Evolutionary conservation across 106 monocot species (phyloP), one percentile per base, ranked within the genome.

Genomic region (Platanthera guangdongensis): DNA sequence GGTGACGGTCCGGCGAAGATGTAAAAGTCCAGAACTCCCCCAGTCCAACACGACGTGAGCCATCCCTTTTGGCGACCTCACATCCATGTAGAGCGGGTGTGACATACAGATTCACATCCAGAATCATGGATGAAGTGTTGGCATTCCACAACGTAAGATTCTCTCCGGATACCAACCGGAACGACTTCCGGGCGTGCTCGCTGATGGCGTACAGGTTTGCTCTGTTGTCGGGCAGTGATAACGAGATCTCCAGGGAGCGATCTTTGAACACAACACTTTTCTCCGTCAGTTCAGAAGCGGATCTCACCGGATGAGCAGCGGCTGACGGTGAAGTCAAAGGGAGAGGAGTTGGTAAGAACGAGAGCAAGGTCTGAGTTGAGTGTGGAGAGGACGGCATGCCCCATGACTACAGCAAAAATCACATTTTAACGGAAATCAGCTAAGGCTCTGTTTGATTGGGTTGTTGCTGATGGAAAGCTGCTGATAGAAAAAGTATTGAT

Each of bases 121-220:
- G n/a, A 18, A 39, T 48, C 39, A 32, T 6, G 7, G 87, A 75
- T 0, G 12, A 52, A 7, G 86, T 86, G 73, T 86, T 87, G 6
- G 87, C 71, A 39, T 85, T 90, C 93, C 90, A 93, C 54, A 93
- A 7, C 0, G 93, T 93, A 11, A 86, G 51, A 4, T 32, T 32
- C 2, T 32, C 32, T 32, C 32, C 32, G 32, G 32, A 2, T 32
- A 32, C 32, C 32, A 32, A 78, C 86, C 83, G 75, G 47, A 90
- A 83, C 0, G 81, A 60, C 28, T 50, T 71, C 81, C 84, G 90
- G 1, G 87, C 88, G 75, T 89, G 93, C 84, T 93, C 90, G 2
- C 87, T 83, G 57, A 87, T 74, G 48, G 83, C 87, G 49, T 79
- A 87, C 50, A 87, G 65, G 9, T 81, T 75, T 0, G 83, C 59